These are phyloP conservation scores for Synura sp. DNA, from an alignment of 352 stramenopile species.

Conservation along the genomic window DNA sequence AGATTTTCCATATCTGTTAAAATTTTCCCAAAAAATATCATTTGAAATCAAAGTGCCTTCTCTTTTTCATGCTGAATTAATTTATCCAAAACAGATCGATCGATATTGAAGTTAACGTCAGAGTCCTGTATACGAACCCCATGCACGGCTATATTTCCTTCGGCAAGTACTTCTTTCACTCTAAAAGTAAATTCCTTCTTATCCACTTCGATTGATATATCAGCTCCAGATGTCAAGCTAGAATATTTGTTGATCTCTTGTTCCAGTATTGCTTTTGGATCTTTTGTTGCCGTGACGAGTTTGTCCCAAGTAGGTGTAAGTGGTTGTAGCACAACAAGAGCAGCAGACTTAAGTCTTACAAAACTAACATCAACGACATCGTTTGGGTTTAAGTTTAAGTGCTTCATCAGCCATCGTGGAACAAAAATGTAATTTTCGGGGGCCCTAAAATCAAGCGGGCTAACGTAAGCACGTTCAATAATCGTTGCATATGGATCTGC, in stretches of 20 bases:
- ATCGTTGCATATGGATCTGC: no score
- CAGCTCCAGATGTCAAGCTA: not conserved
- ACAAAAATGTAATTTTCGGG: constrained; percentile 46
- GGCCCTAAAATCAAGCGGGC: constrained; percentile 22
- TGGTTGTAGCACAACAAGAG: constrained; percentile 28
- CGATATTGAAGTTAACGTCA: constrained; percentile 15
- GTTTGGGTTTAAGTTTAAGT: not conserved
- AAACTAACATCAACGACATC: constrained; percentile 39
- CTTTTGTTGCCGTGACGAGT: not conserved
- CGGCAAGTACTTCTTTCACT: constrained; percentile 25
- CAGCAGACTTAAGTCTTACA: constrained; percentile 18
- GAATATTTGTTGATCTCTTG: constrained; percentile 43
- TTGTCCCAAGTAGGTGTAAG: constrained; percentile 1
- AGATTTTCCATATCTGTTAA: no score
- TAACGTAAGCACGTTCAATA: constrained; percentile 33
- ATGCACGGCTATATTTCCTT: constrained; percentile 12
- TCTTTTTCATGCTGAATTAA: constrained; percentile 9
- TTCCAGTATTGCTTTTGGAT: constrained; percentile 13
- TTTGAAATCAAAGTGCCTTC: no score
- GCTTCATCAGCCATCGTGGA: constrained; percentile 36
- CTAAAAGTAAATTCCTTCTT: not conserved
- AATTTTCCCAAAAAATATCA: no score
- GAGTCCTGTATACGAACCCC: constrained; percentile 24
- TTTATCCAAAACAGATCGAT: not conserved
- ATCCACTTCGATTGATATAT: constrained; percentile 19